Percentiles rank a stretch among this genome's conserved stretches.
Conservation (phyloP, 441 rosid species). For the Rhodomyrtus psidioides region DNA sequence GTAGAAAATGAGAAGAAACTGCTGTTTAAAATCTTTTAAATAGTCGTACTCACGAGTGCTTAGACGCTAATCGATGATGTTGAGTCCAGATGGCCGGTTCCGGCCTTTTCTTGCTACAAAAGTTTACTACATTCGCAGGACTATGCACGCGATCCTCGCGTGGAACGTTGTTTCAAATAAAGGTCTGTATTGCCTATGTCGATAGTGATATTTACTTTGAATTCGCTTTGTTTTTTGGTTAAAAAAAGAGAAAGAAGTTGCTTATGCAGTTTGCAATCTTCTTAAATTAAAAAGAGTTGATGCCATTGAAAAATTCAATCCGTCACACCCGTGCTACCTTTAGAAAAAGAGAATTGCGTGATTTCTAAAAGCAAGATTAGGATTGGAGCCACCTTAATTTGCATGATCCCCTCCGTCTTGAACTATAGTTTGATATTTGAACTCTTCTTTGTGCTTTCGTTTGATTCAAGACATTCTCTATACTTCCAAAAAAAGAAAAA, state of each 20-base stretch:
- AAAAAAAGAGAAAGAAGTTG: background rate
- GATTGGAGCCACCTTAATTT: background rate
- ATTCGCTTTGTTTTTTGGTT: background rate
- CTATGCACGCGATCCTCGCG: too few species aligned
- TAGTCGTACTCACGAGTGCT: background rate
- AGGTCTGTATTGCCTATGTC: rapidly evolving
- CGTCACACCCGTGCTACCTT: background rate
- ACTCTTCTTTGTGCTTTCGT: too few species aligned
- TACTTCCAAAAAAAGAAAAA: too few species aligned
- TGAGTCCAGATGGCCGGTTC: background rate
- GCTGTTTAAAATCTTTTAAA: too few species aligned
- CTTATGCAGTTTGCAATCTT: background rate
- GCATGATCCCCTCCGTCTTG: background rate
- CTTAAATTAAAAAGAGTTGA: background rate
- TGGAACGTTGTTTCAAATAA: background rate
- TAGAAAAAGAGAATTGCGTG: background rate
- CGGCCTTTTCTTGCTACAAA: background rate
- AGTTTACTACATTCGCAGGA: background rate
- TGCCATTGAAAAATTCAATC: background rate
- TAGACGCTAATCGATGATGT: too few species aligned
- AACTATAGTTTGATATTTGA: background rate
- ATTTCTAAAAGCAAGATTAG: background rate
- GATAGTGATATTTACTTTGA: too few species aligned
- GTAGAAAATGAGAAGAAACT: background rate
- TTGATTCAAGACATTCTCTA: background rate